phyloP scores from a whole-genome alignment of 2,329 filamentous ascomycete genomes.

The Colletotrichum agaves region DNA sequence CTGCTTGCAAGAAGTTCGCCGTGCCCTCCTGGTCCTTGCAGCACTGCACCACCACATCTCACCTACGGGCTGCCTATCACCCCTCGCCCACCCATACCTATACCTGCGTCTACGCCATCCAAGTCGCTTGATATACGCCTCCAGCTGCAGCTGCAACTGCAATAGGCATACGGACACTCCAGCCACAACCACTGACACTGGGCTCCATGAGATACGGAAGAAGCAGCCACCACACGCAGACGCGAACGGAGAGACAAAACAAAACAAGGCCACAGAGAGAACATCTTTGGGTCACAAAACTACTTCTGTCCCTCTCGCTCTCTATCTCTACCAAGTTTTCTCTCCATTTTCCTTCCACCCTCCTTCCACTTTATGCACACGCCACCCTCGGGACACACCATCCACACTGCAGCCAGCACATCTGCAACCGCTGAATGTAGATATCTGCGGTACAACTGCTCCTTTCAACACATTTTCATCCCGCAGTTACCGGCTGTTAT shows the following conservation, averaged over 20 bases:
- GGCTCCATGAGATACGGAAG: neutral
- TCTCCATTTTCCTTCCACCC: slow-evolving; percentile 1
- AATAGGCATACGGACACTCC: neutral
- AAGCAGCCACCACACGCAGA: neutral
- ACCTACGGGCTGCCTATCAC: neutral
- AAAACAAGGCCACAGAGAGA: neutral
- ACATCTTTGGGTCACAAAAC: neutral
- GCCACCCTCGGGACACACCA: slow-evolving; percentile 6
- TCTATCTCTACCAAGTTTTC: neutral
- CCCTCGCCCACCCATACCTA: neutral
- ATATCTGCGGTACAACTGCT: slow-evolving; percentile 21
- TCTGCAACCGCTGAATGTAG: slow-evolving; percentile 31
- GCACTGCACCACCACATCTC: slow-evolving; percentile 6
- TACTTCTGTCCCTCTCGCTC: neutral
- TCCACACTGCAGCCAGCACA: neutral
- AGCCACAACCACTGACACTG: too few relatives aligned
- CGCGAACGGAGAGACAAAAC: neutral
- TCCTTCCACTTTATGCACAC: slow-evolving; percentile 25
- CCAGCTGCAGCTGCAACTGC: slow-evolving; percentile 5
- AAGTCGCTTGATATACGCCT: neutral
- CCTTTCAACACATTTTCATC: slow-evolving; percentile 23
- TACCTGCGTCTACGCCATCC: neutral
- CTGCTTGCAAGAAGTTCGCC: slow-evolving; percentile 33
- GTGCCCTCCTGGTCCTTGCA: slow-evolving; percentile 27
- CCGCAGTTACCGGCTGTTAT: slow-evolving; percentile 9